A percentile compares a stretch with the other conserved stretches of the same genome.
Conservation (phyloP, 1,284 basidiomycete species). For the Pseudozyma pruni region DNA sequence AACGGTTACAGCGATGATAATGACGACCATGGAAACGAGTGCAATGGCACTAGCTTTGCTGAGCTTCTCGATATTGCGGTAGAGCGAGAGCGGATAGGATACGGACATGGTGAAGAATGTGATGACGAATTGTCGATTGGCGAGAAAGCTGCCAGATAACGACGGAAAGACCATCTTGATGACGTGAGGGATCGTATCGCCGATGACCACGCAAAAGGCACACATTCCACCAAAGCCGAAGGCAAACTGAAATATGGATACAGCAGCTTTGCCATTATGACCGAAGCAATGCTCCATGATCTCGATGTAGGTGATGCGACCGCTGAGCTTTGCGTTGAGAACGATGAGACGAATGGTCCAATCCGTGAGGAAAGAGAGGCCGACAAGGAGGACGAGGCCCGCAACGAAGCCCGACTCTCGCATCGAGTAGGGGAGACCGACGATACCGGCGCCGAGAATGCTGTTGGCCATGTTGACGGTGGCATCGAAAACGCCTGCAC, state of each 20-base stretch:
- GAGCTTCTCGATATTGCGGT: conserved; percentile 96
- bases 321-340: conserved; percentile 93
- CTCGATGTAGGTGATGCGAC: conserved; percentile 90
- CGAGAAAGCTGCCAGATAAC: conserved; percentile 80
- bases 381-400: conserved; percentile 82
- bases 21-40: conserved; percentile 87
- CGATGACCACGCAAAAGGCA: conserved; percentile 69
- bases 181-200: conserved; percentile 94
- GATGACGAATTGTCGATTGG: conserved; percentile 82
- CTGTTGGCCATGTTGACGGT: conserved; percentile 96
- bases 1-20: conserved; percentile 86
- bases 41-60: conserved; percentile 86
- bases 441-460: conserved; percentile 86
- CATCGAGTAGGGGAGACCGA: conserved; percentile 84
- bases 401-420: conserved; percentile 91
- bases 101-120: conserved; percentile 72
- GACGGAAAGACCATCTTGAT: conserved; percentile 85
- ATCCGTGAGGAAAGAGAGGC: conserved; percentile 86
- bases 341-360: conserved; percentile 96
- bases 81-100: conserved; percentile 92
- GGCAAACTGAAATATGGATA: conserved; percentile 96
- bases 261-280: conserved; percentile 75
- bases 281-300: conserved; percentile 97
- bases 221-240: conserved; percentile 91
- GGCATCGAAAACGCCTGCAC: conserved; percentile 83